These are phyloP conservation scores for Ustilago bromivora DNA, from an alignment of 1,284 basidiomycete genomes.

Conservation along the genomic window DNA sequence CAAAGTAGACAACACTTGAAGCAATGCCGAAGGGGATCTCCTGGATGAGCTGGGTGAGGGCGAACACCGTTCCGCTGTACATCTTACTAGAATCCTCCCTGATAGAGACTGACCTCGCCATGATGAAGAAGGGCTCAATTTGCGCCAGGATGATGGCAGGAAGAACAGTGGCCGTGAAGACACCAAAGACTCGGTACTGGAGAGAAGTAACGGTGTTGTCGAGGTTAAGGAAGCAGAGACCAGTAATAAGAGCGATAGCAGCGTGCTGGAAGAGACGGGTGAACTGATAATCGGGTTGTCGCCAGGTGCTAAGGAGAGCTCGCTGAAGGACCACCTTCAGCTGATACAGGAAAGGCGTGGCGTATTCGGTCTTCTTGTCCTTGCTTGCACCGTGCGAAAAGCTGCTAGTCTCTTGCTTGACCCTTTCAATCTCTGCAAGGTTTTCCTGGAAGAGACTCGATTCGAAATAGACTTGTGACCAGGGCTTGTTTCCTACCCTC, in stretches of 20 bases:
- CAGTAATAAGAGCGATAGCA: constrained; percentile 36
- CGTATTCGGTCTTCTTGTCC: constrained; percentile 37
- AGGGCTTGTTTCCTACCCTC: constrained; percentile 72
- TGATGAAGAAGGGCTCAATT: constrained; percentile 44
- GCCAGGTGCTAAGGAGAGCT: constrained; percentile 77
- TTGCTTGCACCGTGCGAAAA: background rate
- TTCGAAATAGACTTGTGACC: constrained; percentile 76
- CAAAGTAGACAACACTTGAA: constrained; percentile 31
- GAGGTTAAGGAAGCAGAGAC: constrained; percentile 44
- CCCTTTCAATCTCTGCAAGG: constrained; percentile 29
- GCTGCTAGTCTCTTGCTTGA: constrained; percentile 30
- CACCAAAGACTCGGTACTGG: constrained; percentile 37
- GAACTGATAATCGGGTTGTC: constrained; percentile 69
- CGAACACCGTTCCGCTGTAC: constrained; percentile 40
- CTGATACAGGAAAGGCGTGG: constrained; percentile 47
- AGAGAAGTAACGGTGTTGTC: constrained; percentile 25
- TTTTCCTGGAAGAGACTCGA: constrained; percentile 28
- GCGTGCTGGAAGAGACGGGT: constrained; percentile 47
- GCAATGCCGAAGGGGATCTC: constrained; percentile 41
- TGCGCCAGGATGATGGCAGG: constrained; percentile 42
- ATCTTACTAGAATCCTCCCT: constrained; percentile 44
- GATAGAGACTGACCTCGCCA: constrained; percentile 28
- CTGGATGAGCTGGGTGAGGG: constrained; percentile 30
- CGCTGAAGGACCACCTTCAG: constrained; percentile 33
- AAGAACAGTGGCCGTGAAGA: constrained; percentile 44